Percentiles rank a stretch among this genome's conserved stretches.
These are phyloP conservation scores for Dorcoceras hygrometricum DNA, from an alignment of 257 asterid species.

Conservation along the genomic window DNA sequence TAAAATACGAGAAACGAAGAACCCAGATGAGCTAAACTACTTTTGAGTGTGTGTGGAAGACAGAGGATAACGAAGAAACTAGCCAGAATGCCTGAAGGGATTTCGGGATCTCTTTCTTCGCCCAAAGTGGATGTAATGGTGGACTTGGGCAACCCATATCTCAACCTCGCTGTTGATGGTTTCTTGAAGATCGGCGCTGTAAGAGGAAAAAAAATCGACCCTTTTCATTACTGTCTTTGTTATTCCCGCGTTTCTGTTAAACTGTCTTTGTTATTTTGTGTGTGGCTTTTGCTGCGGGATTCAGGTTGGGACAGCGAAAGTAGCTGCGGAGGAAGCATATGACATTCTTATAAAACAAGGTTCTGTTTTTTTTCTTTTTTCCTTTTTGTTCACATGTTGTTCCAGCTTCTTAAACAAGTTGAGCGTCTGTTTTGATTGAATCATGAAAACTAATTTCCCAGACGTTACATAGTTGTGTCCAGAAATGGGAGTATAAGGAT, in stretches of 20 bases:
- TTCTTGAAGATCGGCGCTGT: slow-evolving; percentile 79
- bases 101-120: slow-evolving; percentile 44
- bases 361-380: slow-evolving; percentile 10
- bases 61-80: not conserved
- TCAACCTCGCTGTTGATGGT: slow-evolving; percentile 66
- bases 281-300: not conserved
- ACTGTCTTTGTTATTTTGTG: not conserved
- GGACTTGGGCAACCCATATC: slow-evolving; percentile 71
- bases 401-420: too few relatives aligned
- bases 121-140: slow-evolving; percentile 52
- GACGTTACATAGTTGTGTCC: too few relatives aligned
- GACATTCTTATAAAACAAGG: slow-evolving; percentile 48
- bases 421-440: too few relatives aligned
- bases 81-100: slow-evolving; percentile 40
- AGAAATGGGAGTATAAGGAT: too few relatives aligned
- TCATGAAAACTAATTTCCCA: too few relatives aligned
- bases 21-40: not conserved
- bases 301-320: slow-evolving; percentile 73
- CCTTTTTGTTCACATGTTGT: not conserved
- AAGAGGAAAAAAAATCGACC: slow-evolving; percentile 12
- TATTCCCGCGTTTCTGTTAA: not conserved
- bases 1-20: not conserved
- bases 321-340: slow-evolving; percentile 71
- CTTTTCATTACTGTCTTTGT: not conserved
- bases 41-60: not conserved